Conservation (phyloP, 192 early-diverging fungal species). For the Phycomyces blakesleeanus region DNA sequence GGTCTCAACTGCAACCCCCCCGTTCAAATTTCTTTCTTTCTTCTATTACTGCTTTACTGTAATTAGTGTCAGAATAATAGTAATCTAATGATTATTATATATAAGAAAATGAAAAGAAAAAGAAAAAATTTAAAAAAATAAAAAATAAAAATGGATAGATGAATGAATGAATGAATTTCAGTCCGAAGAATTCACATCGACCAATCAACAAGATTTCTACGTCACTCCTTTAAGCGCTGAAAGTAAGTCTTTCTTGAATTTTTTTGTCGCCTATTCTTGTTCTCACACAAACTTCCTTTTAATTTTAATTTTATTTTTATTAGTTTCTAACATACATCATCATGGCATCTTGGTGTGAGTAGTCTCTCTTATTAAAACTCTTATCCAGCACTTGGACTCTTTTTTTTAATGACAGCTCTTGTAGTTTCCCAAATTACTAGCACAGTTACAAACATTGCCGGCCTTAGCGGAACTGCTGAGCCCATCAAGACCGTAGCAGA, state of each 20-base stretch:
- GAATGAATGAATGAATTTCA: too few relatives aligned
- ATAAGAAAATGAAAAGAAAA: too few relatives aligned
- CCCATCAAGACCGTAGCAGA: conserved; percentile 35
- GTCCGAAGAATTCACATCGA: neutral
- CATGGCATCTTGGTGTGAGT: conserved; percentile 28
- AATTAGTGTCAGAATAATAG: too few relatives aligned
- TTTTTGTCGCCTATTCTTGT: too few relatives aligned
- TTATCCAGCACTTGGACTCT: neutral
- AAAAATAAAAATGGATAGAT: too few relatives aligned
- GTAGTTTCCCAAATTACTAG: conserved; percentile 33
- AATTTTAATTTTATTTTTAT: neutral
- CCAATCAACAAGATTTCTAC: conserved; percentile 6
- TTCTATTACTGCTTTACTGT: too few relatives aligned
- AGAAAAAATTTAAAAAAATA: too few relatives aligned
- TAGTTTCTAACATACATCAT: neutral
- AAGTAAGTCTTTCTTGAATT: too few relatives aligned
- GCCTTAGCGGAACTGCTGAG: conserved; percentile 24
- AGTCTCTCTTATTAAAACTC: neutral
- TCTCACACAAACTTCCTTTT: too few relatives aligned
- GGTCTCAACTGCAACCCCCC: too few relatives aligned
- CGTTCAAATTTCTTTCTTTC: too few relatives aligned
- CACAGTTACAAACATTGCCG: conserved; percentile 32
- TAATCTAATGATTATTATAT: too few relatives aligned
- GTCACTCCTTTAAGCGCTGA: neutral
- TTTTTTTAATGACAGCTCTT: neutral